A percentile compares a stretch with the other conserved stretches of the same genome.
phyloP scores from a whole-genome alignment of 2,329 filamentous ascomycete species.

The Penicillium sp. region DNA sequence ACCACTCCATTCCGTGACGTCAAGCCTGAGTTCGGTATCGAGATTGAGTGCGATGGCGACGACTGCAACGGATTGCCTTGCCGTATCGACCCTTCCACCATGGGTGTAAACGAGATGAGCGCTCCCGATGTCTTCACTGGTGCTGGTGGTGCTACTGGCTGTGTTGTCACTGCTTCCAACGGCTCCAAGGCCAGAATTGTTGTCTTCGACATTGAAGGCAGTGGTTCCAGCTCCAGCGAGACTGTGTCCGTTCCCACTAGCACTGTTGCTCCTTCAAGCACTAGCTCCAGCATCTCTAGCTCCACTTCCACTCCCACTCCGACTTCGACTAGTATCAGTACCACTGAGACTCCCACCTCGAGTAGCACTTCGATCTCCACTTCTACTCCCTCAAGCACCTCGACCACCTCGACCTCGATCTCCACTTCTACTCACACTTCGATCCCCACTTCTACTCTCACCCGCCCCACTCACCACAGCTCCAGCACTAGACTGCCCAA shows the following conservation, averaged over 20 bases:
- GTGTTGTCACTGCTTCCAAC: conserved; percentile 71
- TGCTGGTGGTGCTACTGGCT: conserved; percentile 69
- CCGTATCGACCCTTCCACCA: conserved; percentile 62
- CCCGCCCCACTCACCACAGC: neutral
- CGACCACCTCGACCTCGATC: conserved; percentile 5
- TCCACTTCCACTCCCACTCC: conserved; percentile 5
- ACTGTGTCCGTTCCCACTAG: conserved; percentile 13
- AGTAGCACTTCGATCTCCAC: conserved; percentile 12
- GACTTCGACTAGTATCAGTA: conserved; percentile 10
- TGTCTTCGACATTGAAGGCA: conserved; percentile 49
- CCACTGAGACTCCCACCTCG: conserved; percentile 14
- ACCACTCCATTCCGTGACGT: conserved; percentile 54
- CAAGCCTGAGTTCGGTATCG: conserved; percentile 66
- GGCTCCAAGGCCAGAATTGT: conserved; percentile 68
- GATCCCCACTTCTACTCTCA: conserved; percentile 12
- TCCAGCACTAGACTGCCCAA: conserved; percentile 20
- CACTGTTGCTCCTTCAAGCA: conserved; percentile 10
- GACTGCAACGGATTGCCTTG: conserved; percentile 74
- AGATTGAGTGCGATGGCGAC: conserved; percentile 66
- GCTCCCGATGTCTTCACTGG: conserved; percentile 57
- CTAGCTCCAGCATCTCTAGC: conserved; percentile 10
- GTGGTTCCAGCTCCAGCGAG: conserved; percentile 11
- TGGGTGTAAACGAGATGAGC: conserved; percentile 58
- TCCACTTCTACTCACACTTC: conserved; percentile 10
- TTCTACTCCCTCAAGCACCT: conserved; percentile 10